phyloP scores from a whole-genome alignment of 331 rosid species.

The Prunus yedoensis region DNA sequence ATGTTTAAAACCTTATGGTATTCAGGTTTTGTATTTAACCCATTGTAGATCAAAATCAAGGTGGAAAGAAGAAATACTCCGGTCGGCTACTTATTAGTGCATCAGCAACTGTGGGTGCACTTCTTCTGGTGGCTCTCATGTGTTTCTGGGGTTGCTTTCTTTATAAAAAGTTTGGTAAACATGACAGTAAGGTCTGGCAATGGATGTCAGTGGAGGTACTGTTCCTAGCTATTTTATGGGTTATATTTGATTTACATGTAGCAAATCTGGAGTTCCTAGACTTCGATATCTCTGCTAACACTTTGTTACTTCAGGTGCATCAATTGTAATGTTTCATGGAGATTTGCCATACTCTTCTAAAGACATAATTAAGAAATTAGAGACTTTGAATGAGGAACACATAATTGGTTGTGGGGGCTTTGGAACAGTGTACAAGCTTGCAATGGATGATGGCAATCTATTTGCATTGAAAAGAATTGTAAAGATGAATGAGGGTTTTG shows the following conservation, averaged over 20 bases:
- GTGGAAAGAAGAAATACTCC: conserved; percentile 75
- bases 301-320: conserved; percentile 66
- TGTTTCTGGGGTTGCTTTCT: conserved; percentile 99
- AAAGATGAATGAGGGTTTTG: conserved; percentile 92
- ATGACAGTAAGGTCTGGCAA: conserved; percentile 65
- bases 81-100: conserved; percentile 97
- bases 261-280: conserved; percentile 17
- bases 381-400: conserved; percentile 86
- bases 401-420: conserved; percentile 93
- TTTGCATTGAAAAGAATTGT: conserved; percentile 93
- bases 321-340: conserved; percentile 98
- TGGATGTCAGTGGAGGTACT: conserved; percentile 89
- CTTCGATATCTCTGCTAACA: conserved; percentile 29
- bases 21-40: conserved; percentile 17
- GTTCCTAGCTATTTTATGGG: conserved; percentile 28
- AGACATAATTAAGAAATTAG: conserved; percentile 93
- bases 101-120: conserved; percentile 95
- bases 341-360: conserved; percentile 98
- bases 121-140: conserved; percentile 98
- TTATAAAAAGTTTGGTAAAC: conserved; percentile 84
- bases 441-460: conserved; percentile 94
- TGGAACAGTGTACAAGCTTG: conserved; percentile 92
- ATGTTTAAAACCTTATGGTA: conserved; percentile 16
- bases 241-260: conserved; percentile 1
- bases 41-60: conserved; percentile 51